Conservation (phyloP, 495 filamentous ascomycete genomes). For the Lasiosphaeriaceae sp. region DNA sequence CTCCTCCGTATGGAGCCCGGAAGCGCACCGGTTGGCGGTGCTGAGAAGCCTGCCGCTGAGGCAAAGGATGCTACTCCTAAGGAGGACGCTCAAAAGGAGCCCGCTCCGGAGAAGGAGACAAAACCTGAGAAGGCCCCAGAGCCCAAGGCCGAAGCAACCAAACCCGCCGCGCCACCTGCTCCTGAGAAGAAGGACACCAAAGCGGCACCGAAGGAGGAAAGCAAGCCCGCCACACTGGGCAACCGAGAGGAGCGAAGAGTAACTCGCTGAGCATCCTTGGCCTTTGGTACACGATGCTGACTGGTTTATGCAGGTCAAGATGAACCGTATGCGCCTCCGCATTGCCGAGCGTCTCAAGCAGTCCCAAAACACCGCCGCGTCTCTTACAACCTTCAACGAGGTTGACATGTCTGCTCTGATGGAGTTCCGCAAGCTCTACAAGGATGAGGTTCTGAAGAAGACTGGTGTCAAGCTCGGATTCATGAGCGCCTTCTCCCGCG, state of each 20-base stretch:
- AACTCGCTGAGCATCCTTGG: constrained; percentile 29
- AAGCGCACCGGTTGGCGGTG: constrained; percentile 52
- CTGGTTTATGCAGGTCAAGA: constrained; percentile 69
- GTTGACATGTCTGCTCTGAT: constrained; percentile 98
- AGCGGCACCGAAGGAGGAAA: constrained; percentile 38
- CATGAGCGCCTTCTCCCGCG: constrained; percentile 95
- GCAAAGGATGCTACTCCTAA: constrained; percentile 59
- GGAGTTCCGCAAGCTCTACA: constrained; percentile 95
- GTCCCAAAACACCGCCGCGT: constrained; percentile 97
- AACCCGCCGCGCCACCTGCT: constrained; percentile 31
- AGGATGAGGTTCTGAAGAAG: constrained; percentile 93
- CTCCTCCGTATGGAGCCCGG: constrained; percentile 80
- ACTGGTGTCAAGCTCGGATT: constrained; percentile 97
- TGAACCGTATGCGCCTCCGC: constrained; percentile 98
- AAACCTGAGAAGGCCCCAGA: constrained; percentile 47
- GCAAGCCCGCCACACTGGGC: constrained; percentile 54
- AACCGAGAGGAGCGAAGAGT: constrained; percentile 87
- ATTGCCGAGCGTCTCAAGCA: constrained; percentile 98
- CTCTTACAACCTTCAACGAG: constrained; percentile 97
- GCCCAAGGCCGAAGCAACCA: constrained; percentile 36
- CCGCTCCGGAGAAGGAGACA: constrained; percentile 51
- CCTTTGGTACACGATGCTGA: background rate
- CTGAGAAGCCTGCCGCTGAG: constrained; percentile 47
- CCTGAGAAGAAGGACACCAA: constrained; percentile 19
- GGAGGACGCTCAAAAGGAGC: constrained; percentile 24